Percentiles rank a stretch among this genome's conserved stretches.
Evolutionary conservation across 495 filamentous ascomycete genomes (phyloP).

Genomic region (Aspergillus biplanus): DNA sequence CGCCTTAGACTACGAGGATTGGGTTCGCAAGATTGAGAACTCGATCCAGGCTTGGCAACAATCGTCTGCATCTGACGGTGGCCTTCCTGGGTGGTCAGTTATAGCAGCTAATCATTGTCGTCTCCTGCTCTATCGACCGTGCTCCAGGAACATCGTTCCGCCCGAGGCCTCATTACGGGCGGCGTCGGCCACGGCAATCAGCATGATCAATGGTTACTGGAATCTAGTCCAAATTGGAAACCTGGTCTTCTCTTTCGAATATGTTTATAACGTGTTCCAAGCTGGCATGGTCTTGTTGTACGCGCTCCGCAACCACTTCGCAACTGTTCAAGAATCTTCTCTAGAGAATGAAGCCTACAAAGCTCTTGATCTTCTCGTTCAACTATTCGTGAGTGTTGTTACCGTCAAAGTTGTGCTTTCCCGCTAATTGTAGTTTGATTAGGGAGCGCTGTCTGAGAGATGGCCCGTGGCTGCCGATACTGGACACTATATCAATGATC

Average conservation of each 20-base stretch:
- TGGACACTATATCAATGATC: background rate
- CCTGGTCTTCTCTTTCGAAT: background rate
- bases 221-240: background rate
- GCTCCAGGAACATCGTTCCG: background rate
- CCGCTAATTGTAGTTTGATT: background rate
- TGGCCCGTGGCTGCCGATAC: background rate
- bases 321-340: background rate
- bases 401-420: background rate
- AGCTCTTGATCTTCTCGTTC: background rate
- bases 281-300: conserved; percentile 1
- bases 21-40: background rate
- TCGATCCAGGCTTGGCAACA: background rate
- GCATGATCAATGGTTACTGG: conserved; percentile 1
- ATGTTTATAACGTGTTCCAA: background rate
- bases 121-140: background rate
- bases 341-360: background rate
- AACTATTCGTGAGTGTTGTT: background rate
- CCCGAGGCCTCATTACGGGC: background rate
- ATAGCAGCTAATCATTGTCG: conserved; percentile 1
- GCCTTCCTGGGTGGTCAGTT: background rate
- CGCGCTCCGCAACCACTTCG: background rate
- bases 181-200: background rate
- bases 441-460: background rate
- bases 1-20: background rate
- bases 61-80: background rate